Evolutionary conservation across 169 alveolate genomes (phyloP).

Genomic region (Babesia gibsoni): DNA sequence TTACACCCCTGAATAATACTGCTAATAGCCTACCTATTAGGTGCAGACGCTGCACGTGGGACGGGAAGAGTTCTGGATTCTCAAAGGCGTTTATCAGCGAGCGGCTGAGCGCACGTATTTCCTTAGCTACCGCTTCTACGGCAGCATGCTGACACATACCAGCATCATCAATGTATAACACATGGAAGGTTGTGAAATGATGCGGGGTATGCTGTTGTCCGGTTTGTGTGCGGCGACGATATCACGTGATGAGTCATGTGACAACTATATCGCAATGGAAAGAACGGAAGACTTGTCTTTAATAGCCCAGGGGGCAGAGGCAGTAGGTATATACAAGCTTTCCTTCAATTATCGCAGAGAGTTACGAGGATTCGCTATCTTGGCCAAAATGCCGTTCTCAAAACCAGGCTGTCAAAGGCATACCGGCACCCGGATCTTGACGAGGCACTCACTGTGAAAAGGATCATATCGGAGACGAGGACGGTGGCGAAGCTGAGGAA

Average conservation of each 20-base stretch:
- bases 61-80: conserved; percentile 51
- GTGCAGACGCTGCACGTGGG: conserved; percentile 47
- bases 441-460: conserved; percentile 48
- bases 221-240: neutral
- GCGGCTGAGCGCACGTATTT: conserved; percentile 25
- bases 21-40: conserved; percentile 29
- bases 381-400: conserved; percentile 66
- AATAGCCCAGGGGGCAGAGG: conserved; percentile 65
- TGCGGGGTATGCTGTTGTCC: neutral
- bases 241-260: no score
- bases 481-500: conserved; percentile 57
- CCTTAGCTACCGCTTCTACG: conserved; percentile 7
- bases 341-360: neutral
- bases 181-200: neutral
- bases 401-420: conserved; percentile 55
- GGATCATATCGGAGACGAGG: conserved; percentile 67
- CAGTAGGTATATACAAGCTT: neutral
- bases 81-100: neutral
- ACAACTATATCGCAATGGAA: conserved; percentile 20
- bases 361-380: conserved; percentile 20
- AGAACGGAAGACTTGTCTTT: neutral
- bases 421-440: conserved; percentile 71
- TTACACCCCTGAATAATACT: no score
- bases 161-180: neutral
- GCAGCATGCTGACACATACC: neutral